phyloP scores from a whole-genome alignment of 805 yeast genomes.

The Zygoascus tannicola region DNA sequence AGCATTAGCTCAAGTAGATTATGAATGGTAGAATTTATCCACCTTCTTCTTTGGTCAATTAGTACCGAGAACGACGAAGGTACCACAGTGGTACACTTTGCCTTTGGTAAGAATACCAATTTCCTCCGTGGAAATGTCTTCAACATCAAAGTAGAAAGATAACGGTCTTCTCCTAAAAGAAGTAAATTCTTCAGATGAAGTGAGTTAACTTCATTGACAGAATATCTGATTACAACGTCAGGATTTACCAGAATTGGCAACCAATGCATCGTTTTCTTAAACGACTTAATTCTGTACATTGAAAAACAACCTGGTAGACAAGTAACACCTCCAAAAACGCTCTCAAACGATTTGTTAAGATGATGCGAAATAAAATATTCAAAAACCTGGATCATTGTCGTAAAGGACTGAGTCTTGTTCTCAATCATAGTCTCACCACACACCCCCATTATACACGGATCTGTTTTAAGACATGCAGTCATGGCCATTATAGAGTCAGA shows the following conservation, averaged over 20 bases:
- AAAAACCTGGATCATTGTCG: conserved; percentile 86
- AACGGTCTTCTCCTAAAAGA: conserved; percentile 86
- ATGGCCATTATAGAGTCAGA: conserved; percentile 84
- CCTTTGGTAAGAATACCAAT: conserved; percentile 79
- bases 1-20: conserved; percentile 79
- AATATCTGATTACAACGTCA: conserved; percentile 84
- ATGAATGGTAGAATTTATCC: conserved; percentile 94
- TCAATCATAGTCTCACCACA: conserved; percentile 94
- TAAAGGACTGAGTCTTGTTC: conserved; percentile 79
- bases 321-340: conserved; percentile 88
- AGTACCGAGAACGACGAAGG: conserved; percentile 73
- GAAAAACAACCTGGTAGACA: conserved; percentile 96
- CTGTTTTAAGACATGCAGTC: conserved; percentile 80
- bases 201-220: conserved; percentile 76
- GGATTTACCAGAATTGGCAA: conserved; percentile 91
- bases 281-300: conserved; percentile 85
- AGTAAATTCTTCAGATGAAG: conserved; percentile 81
- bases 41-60: conserved; percentile 87
- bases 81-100: conserved; percentile 86
- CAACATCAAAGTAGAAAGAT: conserved; percentile 75
- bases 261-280: conserved; percentile 73
- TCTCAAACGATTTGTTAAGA: conserved; percentile 87
- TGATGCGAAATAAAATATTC: conserved; percentile 93
- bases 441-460: conserved; percentile 80
- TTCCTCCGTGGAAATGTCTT: conserved; percentile 83